Percentiles rank a stretch among this genome's conserved stretches.
phyloP scores from a whole-genome alignment of 495 filamentous ascomycete species.

The Talaromyces ruber region DNA sequence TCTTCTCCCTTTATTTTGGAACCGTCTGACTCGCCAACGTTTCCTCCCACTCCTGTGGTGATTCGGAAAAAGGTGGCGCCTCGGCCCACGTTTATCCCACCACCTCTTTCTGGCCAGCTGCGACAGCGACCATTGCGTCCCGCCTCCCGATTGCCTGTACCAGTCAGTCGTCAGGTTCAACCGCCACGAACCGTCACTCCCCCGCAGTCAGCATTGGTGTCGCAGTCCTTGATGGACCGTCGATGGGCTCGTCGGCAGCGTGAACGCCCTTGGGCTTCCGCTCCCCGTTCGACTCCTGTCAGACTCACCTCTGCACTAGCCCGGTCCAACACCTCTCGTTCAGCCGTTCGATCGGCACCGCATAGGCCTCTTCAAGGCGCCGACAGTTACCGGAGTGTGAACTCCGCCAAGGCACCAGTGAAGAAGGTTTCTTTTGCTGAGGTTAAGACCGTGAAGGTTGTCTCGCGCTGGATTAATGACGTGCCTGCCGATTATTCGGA shows the following conservation, averaged over 20 bases:
- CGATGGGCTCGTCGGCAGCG: neutral
- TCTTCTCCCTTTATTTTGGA: neutral
- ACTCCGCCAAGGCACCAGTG: neutral
- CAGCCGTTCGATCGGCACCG: neutral
- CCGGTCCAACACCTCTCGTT: neutral
- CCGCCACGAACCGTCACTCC: neutral
- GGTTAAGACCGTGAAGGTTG: neutral
- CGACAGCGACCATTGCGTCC: neutral
- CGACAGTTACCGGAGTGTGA: neutral
- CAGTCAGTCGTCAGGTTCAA: neutral
- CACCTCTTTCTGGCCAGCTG: neutral
- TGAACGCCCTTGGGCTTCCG: neutral
- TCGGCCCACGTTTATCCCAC: neutral
- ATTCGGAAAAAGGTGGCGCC: neutral
- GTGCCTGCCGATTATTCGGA: neutral
- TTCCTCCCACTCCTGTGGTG: neutral
- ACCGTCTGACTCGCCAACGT: neutral
- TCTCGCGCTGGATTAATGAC: neutral
- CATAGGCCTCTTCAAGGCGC: neutral
- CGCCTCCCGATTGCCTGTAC: neutral
- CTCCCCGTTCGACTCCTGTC: neutral
- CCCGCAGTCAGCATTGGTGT: neutral
- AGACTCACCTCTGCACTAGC: neutral
- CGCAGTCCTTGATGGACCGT: neutral
- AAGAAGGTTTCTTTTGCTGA: neutral